Base-by-base conservation (phyloP, 148 eudicot species). In the Simmondsia chinensis region DNA sequence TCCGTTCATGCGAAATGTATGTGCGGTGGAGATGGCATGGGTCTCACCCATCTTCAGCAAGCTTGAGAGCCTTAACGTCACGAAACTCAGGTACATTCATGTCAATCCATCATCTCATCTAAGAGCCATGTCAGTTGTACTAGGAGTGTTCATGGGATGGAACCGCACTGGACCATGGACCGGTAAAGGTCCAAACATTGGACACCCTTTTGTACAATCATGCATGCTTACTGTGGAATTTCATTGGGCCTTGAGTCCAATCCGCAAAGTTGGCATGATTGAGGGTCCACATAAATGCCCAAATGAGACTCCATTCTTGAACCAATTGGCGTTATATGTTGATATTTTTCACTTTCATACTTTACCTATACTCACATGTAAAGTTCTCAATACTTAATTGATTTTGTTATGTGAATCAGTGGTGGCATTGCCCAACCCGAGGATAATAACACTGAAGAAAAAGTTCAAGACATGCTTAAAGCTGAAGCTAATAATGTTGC, bases 21-120 rank as follows among this genome's bases (percentile, higher is more conserved):
- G 99, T 44, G 69, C 69, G 13, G 86, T 86, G 25, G 89, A 91
- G 63, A 76, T 80, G 83, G 65, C 55, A 25, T 93, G 96, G 94
- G 87, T 75, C 29, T 30, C 56, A 44, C 82, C 96, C 20, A 64
- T 77, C 46, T 48, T 82, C 26, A 56, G 70, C 51, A 93, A 80
- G 68, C 83, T 93, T 36, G 83, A 93, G 50, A 77, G 63, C 38
- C 40, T 86, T 7, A 65, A 86, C 55, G 51, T 86, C 48, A 55
- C 32, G 24, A 82, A 65, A 62, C 83, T 93, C 52, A 79, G 94
- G 94, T 79, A 57, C 35, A 20, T 32, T 22, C 23, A 3, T 6
- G 1, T 23, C 43, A n/a, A 20, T 18, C 3, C 23, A 2, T 7
- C 2, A 17, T 18, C 43, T 33, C 26, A 11, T 22, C 2, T 21